Percentiles rank a stretch among this genome's conserved stretches.
phyloP scores from a whole-genome alignment of 2,329 filamentous ascomycete genomes.

The Colletotrichum lini region DNA sequence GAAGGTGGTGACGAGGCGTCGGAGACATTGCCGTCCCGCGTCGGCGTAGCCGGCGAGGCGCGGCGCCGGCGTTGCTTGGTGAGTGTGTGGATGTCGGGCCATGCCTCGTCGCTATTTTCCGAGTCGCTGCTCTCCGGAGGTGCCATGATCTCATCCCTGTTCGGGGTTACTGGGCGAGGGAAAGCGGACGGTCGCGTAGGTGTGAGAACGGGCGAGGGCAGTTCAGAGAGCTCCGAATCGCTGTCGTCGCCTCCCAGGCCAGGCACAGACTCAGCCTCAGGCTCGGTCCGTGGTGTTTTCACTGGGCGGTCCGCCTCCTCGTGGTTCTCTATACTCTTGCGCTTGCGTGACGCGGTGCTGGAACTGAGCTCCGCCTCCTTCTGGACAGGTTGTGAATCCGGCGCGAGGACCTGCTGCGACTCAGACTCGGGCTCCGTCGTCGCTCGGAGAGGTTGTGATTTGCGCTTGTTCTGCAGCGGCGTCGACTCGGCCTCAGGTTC shows the following conservation, averaged over 20 bases:
- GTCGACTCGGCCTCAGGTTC: slow-evolving; percentile 78
- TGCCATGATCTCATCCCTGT: slow-evolving; percentile 66
- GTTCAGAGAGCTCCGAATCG: slow-evolving; percentile 54
- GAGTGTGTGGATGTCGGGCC: slow-evolving; percentile 68
- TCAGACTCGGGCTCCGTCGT: slow-evolving; percentile 24
- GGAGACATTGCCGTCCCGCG: slow-evolving; percentile 60
- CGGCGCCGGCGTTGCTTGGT: slow-evolving; percentile 60
- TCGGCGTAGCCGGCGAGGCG: slow-evolving; percentile 55
- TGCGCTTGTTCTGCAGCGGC: slow-evolving; percentile 67
- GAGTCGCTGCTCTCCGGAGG: slow-evolving; percentile 70
- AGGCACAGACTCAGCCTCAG: slow-evolving; percentile 44
- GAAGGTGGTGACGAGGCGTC: slow-evolving; percentile 76
- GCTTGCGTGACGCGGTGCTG: slow-evolving; percentile 63
- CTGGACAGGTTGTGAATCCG: slow-evolving; percentile 46
- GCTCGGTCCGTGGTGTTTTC: slow-evolving; percentile 52
- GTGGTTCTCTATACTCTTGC: slow-evolving; percentile 67
- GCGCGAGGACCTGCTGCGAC: slow-evolving; percentile 46
- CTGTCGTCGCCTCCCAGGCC: slow-evolving; percentile 43
- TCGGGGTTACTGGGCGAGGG: slow-evolving; percentile 59
- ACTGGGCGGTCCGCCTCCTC: slow-evolving; percentile 55
- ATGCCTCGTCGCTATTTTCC: slow-evolving; percentile 59
- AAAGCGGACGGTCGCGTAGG: slow-evolving; percentile 45
- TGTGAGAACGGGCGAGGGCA: slow-evolving; percentile 53
- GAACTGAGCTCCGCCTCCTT: slow-evolving; percentile 45
- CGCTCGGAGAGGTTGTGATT: slow-evolving; percentile 50